Evolutionary conservation across 257 asterid species (phyloP).

Genomic region (Nicotiana obtusifolia): DNA sequence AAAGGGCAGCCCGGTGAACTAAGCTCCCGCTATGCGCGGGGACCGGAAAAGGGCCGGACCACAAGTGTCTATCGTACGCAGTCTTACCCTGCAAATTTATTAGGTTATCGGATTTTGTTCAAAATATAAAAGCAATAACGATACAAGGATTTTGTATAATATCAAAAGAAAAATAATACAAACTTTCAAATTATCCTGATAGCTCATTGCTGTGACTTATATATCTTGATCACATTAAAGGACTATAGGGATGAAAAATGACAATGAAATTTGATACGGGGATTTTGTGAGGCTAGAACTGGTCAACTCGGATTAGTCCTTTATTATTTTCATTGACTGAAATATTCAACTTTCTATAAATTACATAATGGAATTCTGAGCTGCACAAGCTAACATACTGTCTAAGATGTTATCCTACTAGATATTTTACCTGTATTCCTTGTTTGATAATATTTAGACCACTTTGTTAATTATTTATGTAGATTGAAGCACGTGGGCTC

Average conservation of each 20-base stretch:
- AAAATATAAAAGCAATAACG: background rate
- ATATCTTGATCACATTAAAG: background rate
- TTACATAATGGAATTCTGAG: background rate
- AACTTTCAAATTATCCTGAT: background rate
- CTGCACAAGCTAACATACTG: background rate
- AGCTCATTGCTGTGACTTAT: background rate
- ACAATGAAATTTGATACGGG: background rate
- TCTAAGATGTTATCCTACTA: background rate
- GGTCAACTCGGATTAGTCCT: background rate
- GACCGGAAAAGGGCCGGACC: too few species aligned
- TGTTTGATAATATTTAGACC: background rate
- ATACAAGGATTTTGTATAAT: background rate
- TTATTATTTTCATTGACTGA: background rate
- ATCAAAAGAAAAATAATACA: background rate
- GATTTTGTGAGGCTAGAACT: background rate
- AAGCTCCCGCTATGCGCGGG: too few species aligned
- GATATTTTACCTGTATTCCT: background rate
- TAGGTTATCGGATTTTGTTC: background rate
- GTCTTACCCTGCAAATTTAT: too few species aligned
- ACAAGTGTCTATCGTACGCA: too few species aligned
- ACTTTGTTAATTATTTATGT: slow-evolving; percentile 15
- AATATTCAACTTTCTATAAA: background rate
- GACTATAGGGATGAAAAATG: background rate
- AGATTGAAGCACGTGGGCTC: slow-evolving; percentile 87
- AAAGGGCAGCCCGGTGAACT: too few species aligned